Evolutionary conservation across 2,329 filamentous ascomycete genomes (phyloP).

Genomic region (Ophiosphaerella narmari): DNA sequence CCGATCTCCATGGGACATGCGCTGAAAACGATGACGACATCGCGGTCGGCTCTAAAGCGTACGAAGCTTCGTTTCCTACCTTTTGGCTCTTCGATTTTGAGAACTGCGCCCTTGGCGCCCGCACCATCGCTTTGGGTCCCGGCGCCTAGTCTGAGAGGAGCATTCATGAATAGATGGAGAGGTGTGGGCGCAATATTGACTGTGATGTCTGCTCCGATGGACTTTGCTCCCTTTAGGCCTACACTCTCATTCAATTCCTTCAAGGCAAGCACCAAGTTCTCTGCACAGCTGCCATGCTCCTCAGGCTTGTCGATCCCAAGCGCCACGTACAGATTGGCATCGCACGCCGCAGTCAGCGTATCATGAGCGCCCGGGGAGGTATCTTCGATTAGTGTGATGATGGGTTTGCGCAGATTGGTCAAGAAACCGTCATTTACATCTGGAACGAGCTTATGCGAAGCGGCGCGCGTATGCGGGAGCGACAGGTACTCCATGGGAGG

Average conservation of each 20-base stretch:
- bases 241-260: conserved; percentile 54
- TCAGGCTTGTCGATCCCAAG: conserved; percentile 52
- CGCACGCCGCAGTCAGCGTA: conserved; percentile 54
- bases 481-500: conserved; percentile 55
- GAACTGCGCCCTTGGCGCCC: conserved; percentile 36
- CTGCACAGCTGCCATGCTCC: conserved; percentile 54
- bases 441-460: conserved; percentile 49
- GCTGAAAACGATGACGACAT: conserved; percentile 44
- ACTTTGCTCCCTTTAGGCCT: conserved; percentile 52
- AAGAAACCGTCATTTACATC: conserved; percentile 50
- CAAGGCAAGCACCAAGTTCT: conserved; percentile 55
- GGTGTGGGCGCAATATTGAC: conserved; percentile 55
- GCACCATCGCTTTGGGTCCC: conserved; percentile 16
- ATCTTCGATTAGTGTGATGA: conserved; percentile 54
- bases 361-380: conserved; percentile 51
- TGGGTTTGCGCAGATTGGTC: conserved; percentile 53
- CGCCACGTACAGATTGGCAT: conserved; percentile 49
- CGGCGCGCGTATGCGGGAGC: conserved; percentile 51
- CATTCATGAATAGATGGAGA: conserved; percentile 51
- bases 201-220: conserved; percentile 53
- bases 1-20: conserved; percentile 47
- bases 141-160: conserved; percentile 26
- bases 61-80: conserved; percentile 44
- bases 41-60: conserved; percentile 41
- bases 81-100: conserved; percentile 38